Evolutionary conservation across 2,329 filamentous ascomycete genomes (phyloP).

Genomic region (Cyclaneusma minus): DNA sequence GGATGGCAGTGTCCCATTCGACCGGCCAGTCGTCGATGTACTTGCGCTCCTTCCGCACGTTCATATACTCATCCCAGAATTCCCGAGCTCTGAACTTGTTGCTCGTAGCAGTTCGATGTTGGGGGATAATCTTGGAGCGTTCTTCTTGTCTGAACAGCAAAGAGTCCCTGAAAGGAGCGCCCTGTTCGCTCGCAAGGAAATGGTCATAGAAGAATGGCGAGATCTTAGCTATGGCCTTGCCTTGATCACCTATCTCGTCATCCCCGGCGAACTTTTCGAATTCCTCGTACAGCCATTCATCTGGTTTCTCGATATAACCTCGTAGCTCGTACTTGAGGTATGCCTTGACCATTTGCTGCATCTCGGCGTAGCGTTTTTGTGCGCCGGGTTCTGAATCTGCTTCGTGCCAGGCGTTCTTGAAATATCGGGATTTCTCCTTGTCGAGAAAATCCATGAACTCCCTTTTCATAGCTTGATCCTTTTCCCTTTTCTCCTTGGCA

Average conservation of each 20-base stretch:
- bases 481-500: not conserved
- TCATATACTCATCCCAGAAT: constrained; percentile 23
- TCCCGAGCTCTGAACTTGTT: constrained; percentile 20
- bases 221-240: constrained; percentile 21
- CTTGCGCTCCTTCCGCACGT: constrained; percentile 12
- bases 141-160: constrained; percentile 23
- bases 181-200: constrained; percentile 22
- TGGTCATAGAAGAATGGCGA: constrained; percentile 22
- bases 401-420: constrained; percentile 28
- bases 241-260: constrained; percentile 18
- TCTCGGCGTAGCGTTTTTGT: constrained; percentile 21
- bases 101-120: constrained; percentile 22
- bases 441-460: constrained; percentile 18
- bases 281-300: constrained; percentile 24
- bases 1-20: constrained; percentile 24
- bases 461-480: constrained; percentile 5
- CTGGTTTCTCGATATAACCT: constrained; percentile 10
- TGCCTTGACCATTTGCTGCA: constrained; percentile 20
- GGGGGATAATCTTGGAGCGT: constrained; percentile 21
- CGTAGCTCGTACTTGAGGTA: constrained; percentile 12
- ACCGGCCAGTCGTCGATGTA: constrained; percentile 17
- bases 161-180: constrained; percentile 20
- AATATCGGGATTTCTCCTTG: constrained; percentile 20
- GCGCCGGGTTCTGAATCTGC: constrained; percentile 26
- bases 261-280: constrained; percentile 1